phyloP scores from a whole-genome alignment of 2,329 filamentous ascomycete species.

The Sporothrix protearum region DNA sequence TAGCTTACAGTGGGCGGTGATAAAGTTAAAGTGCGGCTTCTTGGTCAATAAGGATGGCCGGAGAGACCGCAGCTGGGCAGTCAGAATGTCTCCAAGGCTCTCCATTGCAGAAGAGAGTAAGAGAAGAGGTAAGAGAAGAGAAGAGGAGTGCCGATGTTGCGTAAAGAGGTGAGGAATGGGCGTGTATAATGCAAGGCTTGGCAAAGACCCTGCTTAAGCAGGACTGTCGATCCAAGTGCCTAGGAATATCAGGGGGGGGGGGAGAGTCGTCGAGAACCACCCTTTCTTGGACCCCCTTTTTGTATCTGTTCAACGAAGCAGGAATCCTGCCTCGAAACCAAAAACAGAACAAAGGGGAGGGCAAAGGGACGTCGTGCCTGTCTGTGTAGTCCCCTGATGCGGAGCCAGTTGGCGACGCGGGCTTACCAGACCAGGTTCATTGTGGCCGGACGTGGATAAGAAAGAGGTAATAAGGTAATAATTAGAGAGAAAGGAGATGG shows the following conservation, averaged over 20 bases:
- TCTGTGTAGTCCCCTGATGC: conserved; percentile 10
- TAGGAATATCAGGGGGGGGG: not conserved
- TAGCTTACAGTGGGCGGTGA: conserved; percentile 69
- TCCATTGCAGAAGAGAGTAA: conserved; percentile 22
- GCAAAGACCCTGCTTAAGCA: not conserved
- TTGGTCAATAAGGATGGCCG: conserved; percentile 57
- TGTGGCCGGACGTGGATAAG: not conserved
- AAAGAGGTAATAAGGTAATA: not conserved
- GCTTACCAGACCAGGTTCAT: conserved; percentile 20
- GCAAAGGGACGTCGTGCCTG: not conserved
- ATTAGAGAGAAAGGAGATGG: not conserved
- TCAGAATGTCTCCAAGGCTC: conserved; percentile 30
- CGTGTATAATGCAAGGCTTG: conserved; percentile 8
- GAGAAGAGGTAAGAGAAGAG: no score
- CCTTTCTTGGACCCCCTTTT: not conserved
- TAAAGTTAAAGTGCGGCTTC: conserved; percentile 73
- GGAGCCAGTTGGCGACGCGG: conserved; percentile 22
- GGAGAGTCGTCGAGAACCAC: not conserved
- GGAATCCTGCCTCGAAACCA: not conserved
- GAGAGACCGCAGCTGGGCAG: conserved; percentile 46
- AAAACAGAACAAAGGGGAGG: not conserved
- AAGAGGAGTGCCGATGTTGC: not conserved
- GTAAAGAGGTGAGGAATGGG: not conserved
- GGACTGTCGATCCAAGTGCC: not conserved
- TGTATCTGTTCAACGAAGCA: conserved; percentile 13